Conservation (phyloP, 306 rosid species). For the Malus orientalis region DNA sequence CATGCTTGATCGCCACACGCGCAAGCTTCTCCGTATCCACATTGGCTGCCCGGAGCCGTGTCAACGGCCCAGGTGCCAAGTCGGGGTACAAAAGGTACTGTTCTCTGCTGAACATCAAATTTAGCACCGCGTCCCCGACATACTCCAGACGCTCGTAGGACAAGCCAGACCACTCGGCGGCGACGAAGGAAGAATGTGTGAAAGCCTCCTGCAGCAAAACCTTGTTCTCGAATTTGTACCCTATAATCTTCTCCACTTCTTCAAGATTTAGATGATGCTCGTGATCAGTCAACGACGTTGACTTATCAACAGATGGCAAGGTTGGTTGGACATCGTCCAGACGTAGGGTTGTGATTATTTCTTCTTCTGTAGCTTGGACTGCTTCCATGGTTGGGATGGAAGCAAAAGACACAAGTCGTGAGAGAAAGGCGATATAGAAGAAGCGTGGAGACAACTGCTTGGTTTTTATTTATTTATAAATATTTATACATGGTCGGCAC, state of each 20-base stretch:
- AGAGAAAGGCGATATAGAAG: neutral
- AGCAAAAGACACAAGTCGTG: neutral
- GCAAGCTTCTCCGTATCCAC: slow-evolving; percentile 65
- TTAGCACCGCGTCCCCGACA: slow-evolving; percentile 48
- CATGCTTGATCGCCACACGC: slow-evolving; percentile 45
- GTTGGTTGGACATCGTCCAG: neutral
- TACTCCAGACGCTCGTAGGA: slow-evolving; percentile 42
- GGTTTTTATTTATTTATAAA: no score
- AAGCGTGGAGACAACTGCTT: neutral
- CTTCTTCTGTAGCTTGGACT: neutral
- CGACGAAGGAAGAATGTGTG: slow-evolving; percentile 25
- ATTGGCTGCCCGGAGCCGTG: slow-evolving; percentile 49
- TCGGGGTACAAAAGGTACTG: slow-evolving; percentile 33
- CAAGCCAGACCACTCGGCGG: neutral
- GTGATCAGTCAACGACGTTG: neutral
- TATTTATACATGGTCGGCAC: neutral
- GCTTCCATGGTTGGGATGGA: neutral
- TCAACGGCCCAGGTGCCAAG: slow-evolving; percentile 32
- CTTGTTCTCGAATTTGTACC: slow-evolving; percentile 35
- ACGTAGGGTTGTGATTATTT: neutral
- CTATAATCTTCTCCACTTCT: slow-evolving; percentile 37
- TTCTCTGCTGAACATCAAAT: slow-evolving; percentile 30
- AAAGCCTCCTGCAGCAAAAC: slow-evolving; percentile 43
- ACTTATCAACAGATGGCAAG: neutral
- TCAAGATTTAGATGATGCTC: slow-evolving; percentile 5